Base-by-base conservation (phyloP, 2,329 filamentous ascomycete species). In the Monilinia fructigena region DNA sequence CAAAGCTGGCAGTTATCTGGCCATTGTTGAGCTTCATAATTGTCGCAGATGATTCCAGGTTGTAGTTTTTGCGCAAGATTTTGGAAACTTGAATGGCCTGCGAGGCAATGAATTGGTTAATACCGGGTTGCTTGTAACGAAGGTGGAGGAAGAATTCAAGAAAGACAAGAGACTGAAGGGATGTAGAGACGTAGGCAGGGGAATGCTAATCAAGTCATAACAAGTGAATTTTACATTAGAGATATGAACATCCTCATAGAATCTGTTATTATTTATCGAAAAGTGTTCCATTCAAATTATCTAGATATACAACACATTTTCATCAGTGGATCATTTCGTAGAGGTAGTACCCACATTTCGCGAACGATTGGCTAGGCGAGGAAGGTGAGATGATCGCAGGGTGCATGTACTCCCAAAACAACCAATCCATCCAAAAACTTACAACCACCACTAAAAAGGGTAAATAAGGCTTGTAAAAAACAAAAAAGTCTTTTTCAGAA, bases 31-130 rank as follows among this genome's bases (percentile, higher is more conserved):
- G 20, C 20, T 48, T 12, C 42, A 48, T 48, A 26, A 5, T 58
- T 47, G 40, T 7, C 20, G 40, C 12, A 23, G 7, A 20, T 1
- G 11, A 35, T 14, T 48, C 18, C 20, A n/a, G 18, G 4, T 26
- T 26, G 0, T 50, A 2, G 10, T 26, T 50, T 2, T 14, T 3
- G n/a, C 18, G 8, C 2, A 50, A 4, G 0, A 28, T 16, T 2
- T 50, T 26, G 10, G 4, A 4, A 38, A 18, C 12, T 7, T 1
- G n/a, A 1, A 2, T 7, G 7, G 1, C 2, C 10, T 23, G 11
- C 0, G 7, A 20, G 14, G n/a, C 31, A n/a, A 6, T 1, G 8
- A 50, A 23, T 3, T 23, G 23, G 14, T 60, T 3, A 35, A 26
- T 2, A n/a, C 10, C 10, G 40, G 16, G 28, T 14, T 4, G 20